Base-by-base conservation (phyloP, 345 rosid genomes). In the Murraya koenigii region DNA sequence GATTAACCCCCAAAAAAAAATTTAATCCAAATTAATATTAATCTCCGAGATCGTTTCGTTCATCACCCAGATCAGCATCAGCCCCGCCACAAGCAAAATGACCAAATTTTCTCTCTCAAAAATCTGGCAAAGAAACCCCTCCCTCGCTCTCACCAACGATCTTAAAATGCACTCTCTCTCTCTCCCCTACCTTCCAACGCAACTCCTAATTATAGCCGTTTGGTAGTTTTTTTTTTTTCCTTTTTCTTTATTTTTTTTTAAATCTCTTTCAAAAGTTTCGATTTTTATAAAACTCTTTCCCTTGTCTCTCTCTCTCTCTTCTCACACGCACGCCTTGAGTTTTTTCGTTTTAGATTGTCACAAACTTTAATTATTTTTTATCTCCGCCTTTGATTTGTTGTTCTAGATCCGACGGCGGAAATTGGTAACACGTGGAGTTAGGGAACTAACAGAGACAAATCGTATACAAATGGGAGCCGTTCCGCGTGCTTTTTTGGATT, bases 141-240 rank as follows among this genome's bases (percentile, higher is more conserved):
- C 41, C 61, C 69, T 47, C 77, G 63, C n/a, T 71, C 78, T 36
- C 30, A 58, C 68, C 64, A 72, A 74, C 71, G 59, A 81, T 62
- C 75, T 64, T 78, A 63, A 65, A 75, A 73, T 22, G 38, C 73
- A 54, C 80, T 78, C 71, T 72, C 81, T 69, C 74, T 39, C 61
- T 66, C 65, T 61, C 52, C 36, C 17, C 41, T 70, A 38, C 75
- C 71, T 83, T 78, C 80, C 78, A 77, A 81, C 84, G 85, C 77
- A 17, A 0, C 56, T 6, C n/a, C 56, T 83, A 84, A 88, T 89
- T 82, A 87, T 86, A 89, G 97, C 94, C 92, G 92, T 87, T 89
- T 82, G 82, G 87, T 84, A 80, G 83, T 73, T 84, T 79, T 20
- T 65, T 9, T 20, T 66, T 36, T n/a, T 7, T 9, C n/a, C 7